Conservation (phyloP, 208 protist genomes). For the Leishmania guyanensis region DNA sequence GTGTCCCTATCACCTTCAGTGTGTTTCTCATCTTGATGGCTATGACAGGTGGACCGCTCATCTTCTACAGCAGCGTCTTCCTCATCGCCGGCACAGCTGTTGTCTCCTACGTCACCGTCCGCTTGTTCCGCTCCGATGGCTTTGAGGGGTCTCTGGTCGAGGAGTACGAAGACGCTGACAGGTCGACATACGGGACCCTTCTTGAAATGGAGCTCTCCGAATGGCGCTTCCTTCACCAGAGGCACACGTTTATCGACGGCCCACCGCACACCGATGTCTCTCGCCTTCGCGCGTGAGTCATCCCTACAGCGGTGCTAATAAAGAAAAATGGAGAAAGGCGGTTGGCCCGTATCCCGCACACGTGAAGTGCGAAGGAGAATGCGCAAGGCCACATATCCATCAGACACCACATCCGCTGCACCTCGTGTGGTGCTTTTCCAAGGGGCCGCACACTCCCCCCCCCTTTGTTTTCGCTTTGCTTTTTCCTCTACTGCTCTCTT, state of each 20-base stretch:
- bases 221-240: slow-evolving; percentile 70
- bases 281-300: slow-evolving; percentile 12
- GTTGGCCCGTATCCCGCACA: not conserved
- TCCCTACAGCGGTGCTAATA: not conserved
- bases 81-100: slow-evolving; percentile 62
- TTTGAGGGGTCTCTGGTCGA: slow-evolving; percentile 87
- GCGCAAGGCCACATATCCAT: not conserved
- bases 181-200: slow-evolving; percentile 82
- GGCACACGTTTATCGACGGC: slow-evolving; percentile 60
- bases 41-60: slow-evolving; percentile 48
- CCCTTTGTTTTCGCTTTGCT: not conserved
- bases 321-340: not conserved
- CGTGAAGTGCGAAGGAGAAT: not conserved
- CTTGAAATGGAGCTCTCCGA: slow-evolving; percentile 70
- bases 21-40: slow-evolving; percentile 70
- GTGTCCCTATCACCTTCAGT: slow-evolving; percentile 77
- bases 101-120: slow-evolving; percentile 66
- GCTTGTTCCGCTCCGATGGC: slow-evolving; percentile 67
- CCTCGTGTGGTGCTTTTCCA: not conserved
- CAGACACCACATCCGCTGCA: not conserved
- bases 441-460: not conserved
- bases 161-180: slow-evolving; percentile 84
- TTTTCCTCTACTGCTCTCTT: not conserved
- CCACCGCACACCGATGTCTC: slow-evolving; percentile 41
- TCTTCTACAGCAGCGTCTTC: slow-evolving; percentile 57